A percentile compares a stretch with the other conserved stretches of the same genome.
These are phyloP conservation scores for Fomitopsis pulvina DNA, from an alignment of 768 basidiomycete species.

Conservation along the genomic window DNA sequence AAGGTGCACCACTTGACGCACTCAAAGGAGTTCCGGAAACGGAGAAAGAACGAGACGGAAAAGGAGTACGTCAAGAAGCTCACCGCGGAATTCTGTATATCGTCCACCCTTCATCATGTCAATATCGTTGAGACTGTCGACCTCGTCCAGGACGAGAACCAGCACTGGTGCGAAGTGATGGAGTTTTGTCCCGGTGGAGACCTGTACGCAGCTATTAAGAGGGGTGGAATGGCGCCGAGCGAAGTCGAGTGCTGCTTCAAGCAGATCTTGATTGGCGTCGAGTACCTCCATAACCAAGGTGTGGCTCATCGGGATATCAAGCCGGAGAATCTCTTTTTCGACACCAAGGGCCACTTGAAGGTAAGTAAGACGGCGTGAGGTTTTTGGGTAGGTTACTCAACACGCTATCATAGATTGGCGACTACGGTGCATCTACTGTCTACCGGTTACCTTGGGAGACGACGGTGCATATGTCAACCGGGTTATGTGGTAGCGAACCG, in stretches of 20 bases:
- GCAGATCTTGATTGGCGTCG: conserved; percentile 85
- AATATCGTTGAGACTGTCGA: conserved; percentile 99
- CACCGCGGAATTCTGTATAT: conserved; percentile 98
- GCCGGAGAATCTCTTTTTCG: conserved; percentile 95
- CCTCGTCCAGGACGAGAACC: conserved; percentile 94
- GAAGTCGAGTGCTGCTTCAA: conserved; percentile 98
- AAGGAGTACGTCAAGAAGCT: conserved; percentile 99
- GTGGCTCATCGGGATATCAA: conserved; percentile 98
- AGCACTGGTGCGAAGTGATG: conserved; percentile 99
- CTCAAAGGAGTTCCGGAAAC: conserved; percentile 89
- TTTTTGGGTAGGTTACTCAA: too few relatives aligned
- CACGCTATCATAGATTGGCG: conserved; percentile 73
- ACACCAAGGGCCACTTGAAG: conserved; percentile 89
- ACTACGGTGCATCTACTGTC: conserved; percentile 98
- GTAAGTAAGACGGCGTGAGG: conserved; percentile 36
- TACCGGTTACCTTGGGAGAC: conserved; percentile 98
- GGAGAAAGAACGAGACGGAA: conserved; percentile 96
- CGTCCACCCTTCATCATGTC: conserved; percentile 87
- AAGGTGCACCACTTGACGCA: not conserved
- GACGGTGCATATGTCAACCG: conserved; percentile 95
- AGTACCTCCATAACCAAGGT: conserved; percentile 92
- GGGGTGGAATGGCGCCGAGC: conserved; percentile 84
- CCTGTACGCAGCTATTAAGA: conserved; percentile 98
- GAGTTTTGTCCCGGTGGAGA: conserved; percentile 99
- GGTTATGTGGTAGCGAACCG: conserved; percentile 94